Evolutionary conservation across 768 basidiomycete species (phyloP).

Genomic region (Leccinum aurantiacum): DNA sequence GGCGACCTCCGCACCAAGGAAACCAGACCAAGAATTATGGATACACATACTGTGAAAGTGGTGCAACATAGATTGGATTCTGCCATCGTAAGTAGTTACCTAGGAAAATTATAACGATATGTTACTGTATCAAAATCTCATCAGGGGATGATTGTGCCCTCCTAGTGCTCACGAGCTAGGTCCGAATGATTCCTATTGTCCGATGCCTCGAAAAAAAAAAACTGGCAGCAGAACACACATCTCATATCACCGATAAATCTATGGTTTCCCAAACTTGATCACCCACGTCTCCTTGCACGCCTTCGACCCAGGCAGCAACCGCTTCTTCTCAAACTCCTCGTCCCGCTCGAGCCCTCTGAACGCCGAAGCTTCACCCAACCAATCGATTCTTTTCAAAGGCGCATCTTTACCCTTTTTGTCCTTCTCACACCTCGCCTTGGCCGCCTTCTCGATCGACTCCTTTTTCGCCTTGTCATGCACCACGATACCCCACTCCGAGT

Average conservation of each 20-base stretch:
- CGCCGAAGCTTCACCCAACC: conserved; percentile 54
- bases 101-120: not conserved
- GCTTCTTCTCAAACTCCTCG: conserved; percentile 52
- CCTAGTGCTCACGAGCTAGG: not conserved
- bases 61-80: not conserved
- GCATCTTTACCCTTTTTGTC: conserved; percentile 28
- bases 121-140: not conserved
- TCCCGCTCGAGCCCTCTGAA: conserved; percentile 66
- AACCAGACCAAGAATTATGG: not conserved
- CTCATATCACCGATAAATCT: not conserved
- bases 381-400: conserved; percentile 58
- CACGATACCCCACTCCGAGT: conserved; percentile 69
- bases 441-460: conserved; percentile 49
- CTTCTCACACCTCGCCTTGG: conserved; percentile 46
- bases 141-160: not conserved
- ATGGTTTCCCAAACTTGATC: conserved; percentile 44
- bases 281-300: conserved; percentile 57
- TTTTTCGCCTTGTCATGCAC: conserved; percentile 42
- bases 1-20: not conserved
- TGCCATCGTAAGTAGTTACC: not conserved
- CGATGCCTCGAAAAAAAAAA: not conserved
- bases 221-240: not conserved
- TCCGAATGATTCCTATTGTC: not conserved
- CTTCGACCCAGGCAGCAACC: conserved; percentile 46
- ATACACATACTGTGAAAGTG: not conserved